Conservation (phyloP, 441 rosid genomes). For the Hura crepitans region DNA sequence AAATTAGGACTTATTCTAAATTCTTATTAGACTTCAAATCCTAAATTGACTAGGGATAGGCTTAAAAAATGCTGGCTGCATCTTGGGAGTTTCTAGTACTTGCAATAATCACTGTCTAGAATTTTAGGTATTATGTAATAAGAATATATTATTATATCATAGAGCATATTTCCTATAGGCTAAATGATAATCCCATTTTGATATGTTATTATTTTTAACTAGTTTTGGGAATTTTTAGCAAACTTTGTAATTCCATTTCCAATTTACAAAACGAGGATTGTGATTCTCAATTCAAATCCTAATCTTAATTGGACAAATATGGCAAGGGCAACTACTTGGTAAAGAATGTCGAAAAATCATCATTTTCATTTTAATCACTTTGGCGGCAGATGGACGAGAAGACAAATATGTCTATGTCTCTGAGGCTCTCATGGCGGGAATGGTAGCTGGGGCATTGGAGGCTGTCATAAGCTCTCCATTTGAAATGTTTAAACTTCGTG, state of each 20-base stretch:
- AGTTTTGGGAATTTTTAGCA: not conserved
- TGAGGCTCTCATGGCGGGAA: constrained; percentile 77
- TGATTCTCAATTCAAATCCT: not conserved
- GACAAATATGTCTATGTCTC: constrained; percentile 54
- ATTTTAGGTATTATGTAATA: not conserved
- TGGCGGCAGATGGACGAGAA: constrained; percentile 69
- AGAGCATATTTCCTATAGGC: not conserved
- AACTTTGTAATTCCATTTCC: not conserved
- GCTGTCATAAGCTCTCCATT: constrained; percentile 68
- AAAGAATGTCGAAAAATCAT: constrained; percentile 7
- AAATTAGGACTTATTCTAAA: too few relatives aligned
- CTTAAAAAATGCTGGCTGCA: too few relatives aligned
- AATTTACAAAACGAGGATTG: not conserved
- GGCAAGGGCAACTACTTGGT: not conserved
- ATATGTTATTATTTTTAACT: not conserved
- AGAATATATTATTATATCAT: not conserved
- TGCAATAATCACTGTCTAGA: not conserved
- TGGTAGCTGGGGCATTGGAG: constrained; percentile 73
- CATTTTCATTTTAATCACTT: constrained; percentile 12
- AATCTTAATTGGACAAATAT: not conserved
- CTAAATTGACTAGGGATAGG: too few relatives aligned
- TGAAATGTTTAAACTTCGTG: constrained; percentile 73
- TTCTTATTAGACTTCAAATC: too few relatives aligned
- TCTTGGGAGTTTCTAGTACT: not conserved
- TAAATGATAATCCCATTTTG: not conserved